Evolutionary conservation across 352 stramenopile genomes (phyloP).

Genomic region (Pythium guiyangense): DNA sequence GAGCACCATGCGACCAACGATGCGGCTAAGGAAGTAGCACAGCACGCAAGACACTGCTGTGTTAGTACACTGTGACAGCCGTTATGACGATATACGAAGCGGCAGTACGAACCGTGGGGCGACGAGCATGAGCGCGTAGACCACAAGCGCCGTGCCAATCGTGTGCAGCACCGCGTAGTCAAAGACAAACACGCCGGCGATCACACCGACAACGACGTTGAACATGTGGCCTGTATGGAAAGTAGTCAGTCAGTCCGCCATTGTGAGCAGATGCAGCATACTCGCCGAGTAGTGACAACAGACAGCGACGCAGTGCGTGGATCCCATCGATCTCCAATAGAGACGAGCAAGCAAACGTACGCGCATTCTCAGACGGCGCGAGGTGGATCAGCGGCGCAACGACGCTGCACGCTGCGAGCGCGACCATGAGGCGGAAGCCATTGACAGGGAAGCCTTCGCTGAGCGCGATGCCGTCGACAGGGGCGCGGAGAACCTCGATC

Average conservation of each 20-base stretch:
- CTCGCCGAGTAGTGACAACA: too few relatives aligned
- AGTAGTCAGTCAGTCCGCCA: background rate
- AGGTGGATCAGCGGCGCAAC: constrained; percentile 67
- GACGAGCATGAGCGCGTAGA: constrained; percentile 69
- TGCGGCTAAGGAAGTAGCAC: constrained; percentile 25
- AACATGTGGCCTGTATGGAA: constrained; percentile 58
- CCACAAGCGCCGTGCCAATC: constrained; percentile 42
- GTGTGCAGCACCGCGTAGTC: constrained; percentile 76
- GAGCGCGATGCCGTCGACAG: constrained; percentile 59
- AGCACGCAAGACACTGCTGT: background rate
- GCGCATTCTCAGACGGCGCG: constrained; percentile 42
- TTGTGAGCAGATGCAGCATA: background rate
- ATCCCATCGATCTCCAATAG: too few relatives aligned
- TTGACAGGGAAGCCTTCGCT: constrained; percentile 73
- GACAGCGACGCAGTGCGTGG: background rate
- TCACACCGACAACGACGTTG: constrained; percentile 57
- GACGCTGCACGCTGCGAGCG: constrained; percentile 56
- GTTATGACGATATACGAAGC: background rate
- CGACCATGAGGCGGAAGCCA: constrained; percentile 74
- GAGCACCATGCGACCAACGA: constrained; percentile 64
- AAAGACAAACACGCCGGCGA: constrained; percentile 73
- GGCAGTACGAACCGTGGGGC: constrained; percentile 38
- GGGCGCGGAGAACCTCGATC: constrained; percentile 59
- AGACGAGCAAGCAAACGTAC: too few relatives aligned
- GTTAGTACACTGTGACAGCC: too few relatives aligned